These are phyloP conservation scores for Aspergillaceae sp. DNA, from an alignment of 2,329 filamentous ascomycete genomes.

Conservation along the genomic window DNA sequence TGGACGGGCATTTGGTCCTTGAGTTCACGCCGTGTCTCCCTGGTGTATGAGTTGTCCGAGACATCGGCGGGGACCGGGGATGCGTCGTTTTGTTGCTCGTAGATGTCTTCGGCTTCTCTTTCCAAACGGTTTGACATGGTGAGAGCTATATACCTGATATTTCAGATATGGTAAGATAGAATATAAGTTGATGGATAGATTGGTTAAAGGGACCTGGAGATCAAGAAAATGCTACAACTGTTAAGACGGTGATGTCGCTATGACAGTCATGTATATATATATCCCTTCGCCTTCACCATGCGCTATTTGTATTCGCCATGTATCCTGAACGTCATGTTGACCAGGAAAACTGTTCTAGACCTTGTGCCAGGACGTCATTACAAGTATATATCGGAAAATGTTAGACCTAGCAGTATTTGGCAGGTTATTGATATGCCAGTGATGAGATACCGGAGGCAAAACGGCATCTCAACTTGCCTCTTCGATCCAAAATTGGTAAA, in stretches of 20 bases:
- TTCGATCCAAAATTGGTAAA: background rate
- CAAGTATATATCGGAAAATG: too few relatives aligned
- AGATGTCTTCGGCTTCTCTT: slow-evolving; percentile 20
- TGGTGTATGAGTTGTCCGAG: slow-evolving; percentile 16
- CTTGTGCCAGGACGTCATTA: too few relatives aligned
- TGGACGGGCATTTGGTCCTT: slow-evolving; percentile 15
- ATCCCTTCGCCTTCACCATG: too few relatives aligned
- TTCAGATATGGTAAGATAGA: background rate
- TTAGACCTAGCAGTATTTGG: too few relatives aligned
- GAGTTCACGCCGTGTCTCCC: slow-evolving; percentile 11
- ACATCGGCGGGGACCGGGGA: slow-evolving; percentile 14
- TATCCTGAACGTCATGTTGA: too few relatives aligned
- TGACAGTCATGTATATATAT: background rate
- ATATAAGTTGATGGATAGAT: background rate
- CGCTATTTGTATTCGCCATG: too few relatives aligned
- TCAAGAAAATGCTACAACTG: background rate
- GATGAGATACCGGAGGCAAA: too few relatives aligned
- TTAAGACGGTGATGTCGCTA: background rate
- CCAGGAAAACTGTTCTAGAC: too few relatives aligned
- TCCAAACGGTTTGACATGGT: slow-evolving; percentile 4
- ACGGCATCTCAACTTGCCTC: too few relatives aligned
- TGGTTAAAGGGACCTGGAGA: background rate
- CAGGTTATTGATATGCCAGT: too few relatives aligned
- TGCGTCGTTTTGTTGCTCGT: slow-evolving; percentile 21
- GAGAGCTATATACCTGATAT: too few relatives aligned